Conservation (phyloP, 2,329 filamentous ascomycete genomes). For the Penicillium rolfsii region DNA sequence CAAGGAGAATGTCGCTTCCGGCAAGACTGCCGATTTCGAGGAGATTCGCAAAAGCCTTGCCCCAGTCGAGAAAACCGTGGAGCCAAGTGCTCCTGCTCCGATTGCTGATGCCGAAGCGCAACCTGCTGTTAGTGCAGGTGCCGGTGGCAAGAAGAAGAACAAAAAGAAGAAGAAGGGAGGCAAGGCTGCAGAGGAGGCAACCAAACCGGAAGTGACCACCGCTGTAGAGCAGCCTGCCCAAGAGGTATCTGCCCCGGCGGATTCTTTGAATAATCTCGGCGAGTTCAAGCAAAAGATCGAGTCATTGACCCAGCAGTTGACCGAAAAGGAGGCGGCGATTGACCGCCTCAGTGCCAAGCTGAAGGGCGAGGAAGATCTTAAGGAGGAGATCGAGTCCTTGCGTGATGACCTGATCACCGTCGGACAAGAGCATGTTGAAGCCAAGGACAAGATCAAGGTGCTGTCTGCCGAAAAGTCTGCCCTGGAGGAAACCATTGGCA, state of each 20-base stretch:
- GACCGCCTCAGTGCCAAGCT: slow-evolving; percentile 70
- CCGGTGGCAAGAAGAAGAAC: slow-evolving; percentile 69
- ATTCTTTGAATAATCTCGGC: slow-evolving; percentile 23
- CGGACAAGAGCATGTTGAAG: slow-evolving; percentile 81
- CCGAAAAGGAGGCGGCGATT: slow-evolving; percentile 71
- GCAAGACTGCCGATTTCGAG: slow-evolving; percentile 40
- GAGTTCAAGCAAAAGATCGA: slow-evolving; percentile 45
- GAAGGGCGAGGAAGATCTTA: slow-evolving; percentile 74
- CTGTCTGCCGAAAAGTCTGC: slow-evolving; percentile 70
- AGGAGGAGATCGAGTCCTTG: slow-evolving; percentile 83
- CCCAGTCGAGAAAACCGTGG: slow-evolving; percentile 27
- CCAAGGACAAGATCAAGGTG: slow-evolving; percentile 73
- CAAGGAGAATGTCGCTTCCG: slow-evolving; percentile 39
- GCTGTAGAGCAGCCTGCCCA: slow-evolving; percentile 20
- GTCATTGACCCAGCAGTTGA: slow-evolving; percentile 39
- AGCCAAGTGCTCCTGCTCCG: slow-evolving; percentile 9
- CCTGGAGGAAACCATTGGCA: slow-evolving; percentile 65
- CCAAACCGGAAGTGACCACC: slow-evolving; percentile 27
- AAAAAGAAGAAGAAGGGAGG: slow-evolving; percentile 85
- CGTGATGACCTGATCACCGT: slow-evolving; percentile 77
- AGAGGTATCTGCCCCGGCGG: slow-evolving; percentile 28
- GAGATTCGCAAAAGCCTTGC: slow-evolving; percentile 39
- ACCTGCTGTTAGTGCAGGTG: slow-evolving; percentile 26
- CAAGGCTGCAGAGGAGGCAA: slow-evolving; percentile 50
- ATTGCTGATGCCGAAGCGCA: slow-evolving; percentile 29